Base-by-base conservation (phyloP, 441 rosid genomes). In the Arabidopsis lyrata region DNA sequence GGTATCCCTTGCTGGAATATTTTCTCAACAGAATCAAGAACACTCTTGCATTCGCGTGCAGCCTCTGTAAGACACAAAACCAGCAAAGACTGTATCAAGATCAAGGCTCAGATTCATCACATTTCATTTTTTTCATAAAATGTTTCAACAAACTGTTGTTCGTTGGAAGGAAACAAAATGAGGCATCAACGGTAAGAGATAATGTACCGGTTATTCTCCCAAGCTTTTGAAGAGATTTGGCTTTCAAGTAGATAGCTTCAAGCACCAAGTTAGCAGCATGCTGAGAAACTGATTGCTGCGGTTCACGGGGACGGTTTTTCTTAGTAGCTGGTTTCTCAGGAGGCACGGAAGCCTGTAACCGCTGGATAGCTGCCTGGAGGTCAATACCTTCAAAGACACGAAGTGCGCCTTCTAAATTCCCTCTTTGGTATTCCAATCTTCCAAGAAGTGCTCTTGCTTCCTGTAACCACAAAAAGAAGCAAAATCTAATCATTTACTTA, bases 371-470 rank as follows among this genome's bases (percentile, higher is more conserved):
- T 60, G 93, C 88, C 63, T 88, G 92, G 57, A 94, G 92, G 81
- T 91, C 97, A 78, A 94, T 91, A 75, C 99, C 99, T 74, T 94
- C 95, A 70, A 90, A 88, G 62, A 91, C 92, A 74, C 84, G 95
- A 72, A 94, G 92, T n/a, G 98, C 97, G 18, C 90, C 92, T 80
- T 94, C 95, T 22, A 94, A 66, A 74, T 94, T 91, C 65, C 97
- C 99, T 88, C 97, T 85, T 79, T 94, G 97, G 75, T 94, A 94
- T 45, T 94, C 95, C 77, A 94, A 74, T 81, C 88, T 90, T 66
- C 97, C 99, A 74, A 94, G 90, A 80, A 94, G 94, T 62, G 99
- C 95, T 81, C 97, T 91, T 36, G 99, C 97, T 86, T 94, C 97
- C 27, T 4, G 0, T 29, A 54, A 67, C 31, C 54, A 53, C 32